These are phyloP conservation scores for Ophiostoma ulmi DNA, from an alignment of 2,329 filamentous ascomycete genomes.

Conservation along the genomic window DNA sequence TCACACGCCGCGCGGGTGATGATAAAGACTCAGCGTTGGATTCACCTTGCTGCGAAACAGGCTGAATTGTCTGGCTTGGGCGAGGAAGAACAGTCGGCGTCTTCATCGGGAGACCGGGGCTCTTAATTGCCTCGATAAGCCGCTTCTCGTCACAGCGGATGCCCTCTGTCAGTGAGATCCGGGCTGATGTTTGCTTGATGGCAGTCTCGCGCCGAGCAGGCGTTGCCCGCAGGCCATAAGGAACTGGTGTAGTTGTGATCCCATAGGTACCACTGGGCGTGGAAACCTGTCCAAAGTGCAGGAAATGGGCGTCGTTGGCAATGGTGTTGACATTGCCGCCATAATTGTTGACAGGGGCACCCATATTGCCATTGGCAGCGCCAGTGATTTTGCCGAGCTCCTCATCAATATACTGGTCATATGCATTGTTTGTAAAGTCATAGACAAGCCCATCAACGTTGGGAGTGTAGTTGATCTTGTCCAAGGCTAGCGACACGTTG, in stretches of 20 bases:
- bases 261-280: background rate
- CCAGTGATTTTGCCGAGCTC: background rate
- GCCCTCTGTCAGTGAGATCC: background rate
- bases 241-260: background rate
- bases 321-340: too few species aligned
- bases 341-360: background rate
- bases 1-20: slow-evolving; percentile 18
- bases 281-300: slow-evolving; percentile 1
- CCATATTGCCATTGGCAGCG: background rate
- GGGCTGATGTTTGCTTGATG: slow-evolving; percentile 12
- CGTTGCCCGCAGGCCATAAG: slow-evolving; percentile 21
- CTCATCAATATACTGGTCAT: background rate
- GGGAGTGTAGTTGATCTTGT: background rate
- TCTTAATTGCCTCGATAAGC: slow-evolving; percentile 14
- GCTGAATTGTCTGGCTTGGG: background rate
- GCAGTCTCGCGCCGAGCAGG: slow-evolving; percentile 19
- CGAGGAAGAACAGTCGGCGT: background rate
- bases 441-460: slow-evolving; percentile 9
- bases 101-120: slow-evolving; percentile 3
- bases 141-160: slow-evolving; percentile 3
- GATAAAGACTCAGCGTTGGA: background rate
- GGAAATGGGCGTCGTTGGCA: background rate
- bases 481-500: background rate
- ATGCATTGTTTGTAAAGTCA: background rate
- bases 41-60: background rate